Evolutionary conservation across 805 yeast genomes (phyloP).

Genomic region (Kodamaea lidongshanica): DNA sequence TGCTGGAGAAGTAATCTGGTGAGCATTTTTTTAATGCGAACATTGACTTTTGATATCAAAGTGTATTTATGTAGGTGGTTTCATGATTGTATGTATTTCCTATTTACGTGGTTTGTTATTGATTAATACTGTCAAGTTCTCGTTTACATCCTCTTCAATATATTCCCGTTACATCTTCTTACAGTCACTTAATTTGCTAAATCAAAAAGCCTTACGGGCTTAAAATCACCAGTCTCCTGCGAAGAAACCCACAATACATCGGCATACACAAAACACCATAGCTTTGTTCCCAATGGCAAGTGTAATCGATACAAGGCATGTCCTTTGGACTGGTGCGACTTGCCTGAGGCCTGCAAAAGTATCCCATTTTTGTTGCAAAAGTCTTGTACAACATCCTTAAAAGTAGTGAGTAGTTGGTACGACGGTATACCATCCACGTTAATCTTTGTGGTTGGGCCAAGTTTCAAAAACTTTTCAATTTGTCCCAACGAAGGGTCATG

Average conservation of each 20-base stretch:
- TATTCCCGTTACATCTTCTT: no score
- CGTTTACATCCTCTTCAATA: no score
- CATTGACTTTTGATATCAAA: no score
- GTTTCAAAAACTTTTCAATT: conserved; percentile 2
- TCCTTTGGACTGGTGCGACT: conserved; percentile 33
- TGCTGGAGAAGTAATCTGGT: neutral
- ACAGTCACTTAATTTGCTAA: no score
- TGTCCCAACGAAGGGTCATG: conserved; percentile 3
- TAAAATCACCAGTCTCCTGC: conserved; percentile 23
- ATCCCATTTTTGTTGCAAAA: conserved; percentile 50
- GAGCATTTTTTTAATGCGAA: conserved; percentile 1
- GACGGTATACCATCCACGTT: conserved; percentile 36
- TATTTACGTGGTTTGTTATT: no score
- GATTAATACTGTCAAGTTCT: no score
- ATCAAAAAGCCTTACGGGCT: conserved; percentile 29
- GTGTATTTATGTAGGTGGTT: no score
- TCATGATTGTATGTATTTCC: no score
- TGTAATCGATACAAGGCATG: conserved; percentile 40
- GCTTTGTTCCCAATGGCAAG: conserved; percentile 24
- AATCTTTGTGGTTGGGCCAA: conserved; percentile 3
- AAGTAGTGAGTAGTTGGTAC: conserved; percentile 40
- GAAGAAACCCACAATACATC: conserved; percentile 56
- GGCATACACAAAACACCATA: conserved; percentile 49
- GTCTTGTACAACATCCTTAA: conserved; percentile 60
- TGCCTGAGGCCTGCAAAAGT: conserved; percentile 27